These are phyloP conservation scores for Cyberlindnera mycetangii DNA, from an alignment of 805 yeast species.

Conservation along the genomic window DNA sequence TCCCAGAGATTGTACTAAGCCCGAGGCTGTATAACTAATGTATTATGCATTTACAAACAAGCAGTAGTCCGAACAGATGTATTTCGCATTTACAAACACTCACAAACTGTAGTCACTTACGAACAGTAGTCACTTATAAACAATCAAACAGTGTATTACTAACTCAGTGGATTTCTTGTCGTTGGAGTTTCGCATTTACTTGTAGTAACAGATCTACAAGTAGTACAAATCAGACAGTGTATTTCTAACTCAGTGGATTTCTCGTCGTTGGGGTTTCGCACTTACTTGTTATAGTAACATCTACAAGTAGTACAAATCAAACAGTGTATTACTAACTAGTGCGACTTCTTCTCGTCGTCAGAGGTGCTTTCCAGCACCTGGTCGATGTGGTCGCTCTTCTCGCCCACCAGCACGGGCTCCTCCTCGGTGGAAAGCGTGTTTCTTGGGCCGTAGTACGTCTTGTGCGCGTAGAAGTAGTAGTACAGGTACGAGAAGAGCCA, in stretches of 20 bases:
- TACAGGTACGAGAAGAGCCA: constrained; percentile 54
- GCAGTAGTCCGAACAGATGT: not conserved
- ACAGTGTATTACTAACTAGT: not conserved
- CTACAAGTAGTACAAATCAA: no score
- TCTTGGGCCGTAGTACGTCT: constrained; percentile 55
- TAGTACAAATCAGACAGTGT: no score
- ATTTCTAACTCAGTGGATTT: no score
- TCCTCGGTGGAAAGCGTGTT: constrained; percentile 1
- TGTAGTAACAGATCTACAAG: no score
- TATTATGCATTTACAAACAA: not conserved
- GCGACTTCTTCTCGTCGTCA: constrained; percentile 2
- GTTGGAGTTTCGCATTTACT: no score
- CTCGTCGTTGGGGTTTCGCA: no score
- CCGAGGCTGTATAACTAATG: constrained; percentile 10
- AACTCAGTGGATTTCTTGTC: not conserved
- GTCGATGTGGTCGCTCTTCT: constrained; percentile 5
- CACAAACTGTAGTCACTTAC: not conserved
- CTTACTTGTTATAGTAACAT: no score
- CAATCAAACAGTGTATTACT: not conserved
- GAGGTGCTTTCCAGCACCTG: constrained; percentile 2
- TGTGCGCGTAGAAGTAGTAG: constrained; percentile 50
- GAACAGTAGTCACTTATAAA: no score
- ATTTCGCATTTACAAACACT: not conserved
- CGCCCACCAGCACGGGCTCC: not conserved
- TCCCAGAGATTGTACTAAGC: constrained; percentile 97